phyloP scores from a whole-genome alignment of 495 filamentous ascomycete genomes.

The Penicillium soppii region DNA sequence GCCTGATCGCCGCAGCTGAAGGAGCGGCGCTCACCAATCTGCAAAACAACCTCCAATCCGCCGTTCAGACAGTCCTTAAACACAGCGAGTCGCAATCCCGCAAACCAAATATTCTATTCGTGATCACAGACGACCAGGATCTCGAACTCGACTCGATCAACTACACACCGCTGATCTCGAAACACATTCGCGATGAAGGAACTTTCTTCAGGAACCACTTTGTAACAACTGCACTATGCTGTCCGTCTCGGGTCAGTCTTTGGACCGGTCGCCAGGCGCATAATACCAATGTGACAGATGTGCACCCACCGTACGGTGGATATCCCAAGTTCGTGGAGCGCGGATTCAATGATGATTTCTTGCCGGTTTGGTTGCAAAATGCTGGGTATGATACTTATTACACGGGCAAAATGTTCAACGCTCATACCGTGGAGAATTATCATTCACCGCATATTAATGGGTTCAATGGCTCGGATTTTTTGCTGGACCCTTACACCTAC shows the following conservation, averaged over 20 bases:
- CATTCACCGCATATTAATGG: conserved; percentile 57
- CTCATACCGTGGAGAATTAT: conserved; percentile 59
- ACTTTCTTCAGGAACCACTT: conserved; percentile 59
- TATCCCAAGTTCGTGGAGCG: conserved; percentile 68
- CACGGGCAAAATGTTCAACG: conserved; percentile 72
- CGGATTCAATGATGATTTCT: conserved; percentile 64
- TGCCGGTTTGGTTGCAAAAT: conserved; percentile 68
- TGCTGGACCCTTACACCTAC: conserved; percentile 72
- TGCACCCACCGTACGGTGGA: conserved; percentile 64
- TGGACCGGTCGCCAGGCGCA: conserved; percentile 68
- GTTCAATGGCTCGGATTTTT: conserved; percentile 59
- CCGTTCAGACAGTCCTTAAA: conserved; percentile 9
- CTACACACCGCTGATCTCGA: conserved; percentile 54
- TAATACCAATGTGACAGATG: conserved; percentile 75
- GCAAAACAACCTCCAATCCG: conserved; percentile 15
- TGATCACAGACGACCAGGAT: conserved; percentile 68
- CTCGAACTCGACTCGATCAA: conserved; percentile 57
- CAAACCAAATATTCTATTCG: conserved; percentile 60
- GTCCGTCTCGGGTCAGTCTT: conserved; percentile 61
- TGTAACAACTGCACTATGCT: conserved; percentile 63
- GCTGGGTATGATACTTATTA: conserved; percentile 75
- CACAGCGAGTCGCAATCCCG: conserved; percentile 3
- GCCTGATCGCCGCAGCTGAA: conserved; percentile 13
- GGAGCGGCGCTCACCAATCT: conserved; percentile 5
- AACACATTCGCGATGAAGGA: conserved; percentile 53